phyloP scores from a whole-genome alignment of 352 stramenopile species.

The Phytopythium mirpurense region DNA sequence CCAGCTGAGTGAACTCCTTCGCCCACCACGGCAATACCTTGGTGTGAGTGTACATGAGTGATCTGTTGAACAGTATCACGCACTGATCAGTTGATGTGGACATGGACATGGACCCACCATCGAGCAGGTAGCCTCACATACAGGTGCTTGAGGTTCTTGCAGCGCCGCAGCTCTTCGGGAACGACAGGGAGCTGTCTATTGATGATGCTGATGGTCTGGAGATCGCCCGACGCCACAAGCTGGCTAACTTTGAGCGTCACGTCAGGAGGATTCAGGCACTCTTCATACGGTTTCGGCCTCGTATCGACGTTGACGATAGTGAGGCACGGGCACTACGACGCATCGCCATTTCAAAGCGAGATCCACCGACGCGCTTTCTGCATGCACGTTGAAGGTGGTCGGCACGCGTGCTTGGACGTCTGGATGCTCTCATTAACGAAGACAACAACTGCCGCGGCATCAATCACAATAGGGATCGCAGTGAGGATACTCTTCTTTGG shows the following conservation, averaged over 20 bases:
- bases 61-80: constrained; percentile 11
- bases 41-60: constrained; percentile 37
- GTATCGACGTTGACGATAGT: constrained; percentile 21
- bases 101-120: too few relatives aligned
- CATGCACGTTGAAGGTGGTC: constrained; percentile 12
- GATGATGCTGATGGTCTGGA: constrained; percentile 22
- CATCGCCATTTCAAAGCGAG: neutral
- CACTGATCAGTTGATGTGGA: too few relatives aligned
- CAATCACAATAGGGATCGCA: too few relatives aligned
- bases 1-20: constrained; percentile 23
- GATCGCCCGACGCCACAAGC: constrained; percentile 12
- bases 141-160: constrained; percentile 21
- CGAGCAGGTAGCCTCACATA: too few relatives aligned
- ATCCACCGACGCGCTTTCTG: constrained; percentile 18
- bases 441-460: too few relatives aligned
- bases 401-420: constrained; percentile 9
- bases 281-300: constrained; percentile 11
- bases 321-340: constrained; percentile 29
- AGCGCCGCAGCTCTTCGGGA: constrained; percentile 16
- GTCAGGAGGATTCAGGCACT: constrained; percentile 20
- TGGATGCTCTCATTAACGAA: constrained; percentile 10
- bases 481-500: constrained; percentile 10
- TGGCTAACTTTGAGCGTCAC: constrained; percentile 18
- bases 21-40: constrained; percentile 25
- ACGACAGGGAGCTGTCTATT: constrained; percentile 19